Evolutionary conservation across 192 early-diverging fungal genomes (phyloP).

Genomic region (Podila horticola): DNA sequence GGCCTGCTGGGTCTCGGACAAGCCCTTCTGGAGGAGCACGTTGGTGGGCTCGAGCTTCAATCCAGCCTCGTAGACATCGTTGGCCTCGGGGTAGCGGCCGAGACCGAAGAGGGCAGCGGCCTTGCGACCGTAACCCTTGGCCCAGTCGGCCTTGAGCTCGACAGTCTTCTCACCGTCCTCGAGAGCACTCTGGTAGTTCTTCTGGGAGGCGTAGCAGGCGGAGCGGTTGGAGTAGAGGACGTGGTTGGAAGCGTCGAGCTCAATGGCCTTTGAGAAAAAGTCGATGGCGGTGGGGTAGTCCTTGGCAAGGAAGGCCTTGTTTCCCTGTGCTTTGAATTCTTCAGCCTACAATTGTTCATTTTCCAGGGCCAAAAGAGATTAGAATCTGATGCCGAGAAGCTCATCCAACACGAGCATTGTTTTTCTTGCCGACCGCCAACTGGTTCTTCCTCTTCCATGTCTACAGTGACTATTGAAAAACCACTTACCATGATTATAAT

Average conservation of each 20-base stretch:
- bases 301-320: slow-evolving; percentile 86
- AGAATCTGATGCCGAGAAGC: too few relatives aligned
- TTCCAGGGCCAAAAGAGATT: too few relatives aligned
- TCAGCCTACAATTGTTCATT: slow-evolving; percentile 33
- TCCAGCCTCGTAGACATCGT: slow-evolving; percentile 80
- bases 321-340: slow-evolving; percentile 68
- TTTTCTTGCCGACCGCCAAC: too few relatives aligned
- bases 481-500: too few relatives aligned
- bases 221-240: slow-evolving; percentile 96
- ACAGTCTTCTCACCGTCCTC: slow-evolving; percentile 89
- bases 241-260: slow-evolving; percentile 88
- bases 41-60: slow-evolving; percentile 85
- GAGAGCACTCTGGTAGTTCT: slow-evolving; percentile 81
- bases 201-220: slow-evolving; percentile 81
- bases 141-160: slow-evolving; percentile 83
- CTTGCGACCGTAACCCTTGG: slow-evolving; percentile 92
- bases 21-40: slow-evolving; percentile 76
- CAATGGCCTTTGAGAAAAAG: slow-evolving; percentile 85
- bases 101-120: slow-evolving; percentile 88
- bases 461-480: too few relatives aligned
- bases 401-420: too few relatives aligned
- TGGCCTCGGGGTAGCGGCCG: slow-evolving; percentile 72
- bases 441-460: too few relatives aligned
- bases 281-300: slow-evolving; percentile 82
- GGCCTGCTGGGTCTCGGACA: slow-evolving; percentile 78